Evolutionary conservation across 1,284 basidiomycete species (phyloP), one percentile per base, ranked within the genome.

Genomic region (Ustilago vetiveriae): DNA sequence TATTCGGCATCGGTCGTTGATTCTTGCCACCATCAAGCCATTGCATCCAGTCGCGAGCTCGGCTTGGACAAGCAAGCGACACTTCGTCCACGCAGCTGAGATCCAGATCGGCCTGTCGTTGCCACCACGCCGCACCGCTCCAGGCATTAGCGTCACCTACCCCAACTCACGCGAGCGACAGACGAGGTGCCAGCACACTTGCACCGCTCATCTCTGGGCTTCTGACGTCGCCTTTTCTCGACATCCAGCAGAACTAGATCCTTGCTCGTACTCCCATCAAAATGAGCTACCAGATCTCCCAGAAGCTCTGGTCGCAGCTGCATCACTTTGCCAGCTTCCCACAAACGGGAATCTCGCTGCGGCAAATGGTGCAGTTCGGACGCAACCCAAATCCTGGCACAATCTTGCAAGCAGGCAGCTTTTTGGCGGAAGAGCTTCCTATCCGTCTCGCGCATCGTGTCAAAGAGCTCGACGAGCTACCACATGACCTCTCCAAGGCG

Each of bases 371-470:
- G 36, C 72, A 77, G 44, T 81, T 81, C 47, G 80, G 80, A 10
- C 71, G 74, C 57, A 79, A 80, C 41, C 73, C 75, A 14, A 81
- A 77, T 44, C 79, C 76, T 23, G 79, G 79, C 43, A 81, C 80
- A 23, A 60, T 81, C 21, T 56, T 81, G 8, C 79, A 81, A 44
- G 79, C 79, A 22, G 76, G 79, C 49, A 74, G 68, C 51, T 82
- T 81, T 43, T 41, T 66, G 14, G 54, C 63, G 5, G 91, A 93
- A 86, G 92, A 95, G 78, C 86, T 98, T 0, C 95, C 95, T 0
- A 91, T 99, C 10, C 89, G 95, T 27, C 87, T 99, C 16, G 94
- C 94, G 0, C 95, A 99, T 82, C 88, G 96, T 30, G 94, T 96
- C 36, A 94, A 95, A 82, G 95, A 99, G 84, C 88, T 99, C 33